Conservation (phyloP, 805 yeast genomes). For the Priceomyces melissophilus region DNA sequence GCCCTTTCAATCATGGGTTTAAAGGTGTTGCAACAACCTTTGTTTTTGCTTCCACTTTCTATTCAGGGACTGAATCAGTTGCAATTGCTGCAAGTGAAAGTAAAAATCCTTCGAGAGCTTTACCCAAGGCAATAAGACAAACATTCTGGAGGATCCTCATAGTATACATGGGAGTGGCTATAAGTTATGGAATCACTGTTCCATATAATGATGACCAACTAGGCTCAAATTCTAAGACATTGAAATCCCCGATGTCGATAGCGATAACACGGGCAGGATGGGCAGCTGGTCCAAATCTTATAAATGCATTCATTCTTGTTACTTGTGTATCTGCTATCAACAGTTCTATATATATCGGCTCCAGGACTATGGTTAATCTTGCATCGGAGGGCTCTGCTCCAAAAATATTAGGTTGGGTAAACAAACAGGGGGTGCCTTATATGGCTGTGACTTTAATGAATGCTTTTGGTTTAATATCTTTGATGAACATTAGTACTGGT, state of each 20-base stretch:
- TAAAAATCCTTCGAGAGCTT: slow-evolving; percentile 53
- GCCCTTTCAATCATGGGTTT: slow-evolving; percentile 45
- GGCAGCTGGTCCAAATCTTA: slow-evolving; percentile 46
- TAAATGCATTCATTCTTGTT: slow-evolving; percentile 59
- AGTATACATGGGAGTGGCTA: slow-evolving; percentile 51
- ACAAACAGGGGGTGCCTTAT: slow-evolving; percentile 62
- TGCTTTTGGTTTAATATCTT: slow-evolving; percentile 51
- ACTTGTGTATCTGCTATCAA: slow-evolving; percentile 70
- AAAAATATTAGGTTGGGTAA: slow-evolving; percentile 46
- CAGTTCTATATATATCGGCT: slow-evolving; percentile 65
- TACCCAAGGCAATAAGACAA: slow-evolving; percentile 56
- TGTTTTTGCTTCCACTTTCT: slow-evolving; percentile 58
- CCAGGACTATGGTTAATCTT: slow-evolving; percentile 63
- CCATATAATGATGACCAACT: slow-evolving; percentile 20
- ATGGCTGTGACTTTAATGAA: slow-evolving; percentile 55
- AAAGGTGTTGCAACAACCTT: slow-evolving; percentile 56
- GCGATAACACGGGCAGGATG: slow-evolving; percentile 41
- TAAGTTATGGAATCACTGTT: slow-evolving; percentile 53
- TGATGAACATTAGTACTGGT: slow-evolving; percentile 55
- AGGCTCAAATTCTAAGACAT: slow-evolving; percentile 28
- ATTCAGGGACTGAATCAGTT: slow-evolving; percentile 55
- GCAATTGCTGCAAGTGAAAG: slow-evolving; percentile 63
- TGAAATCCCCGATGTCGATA: slow-evolving; percentile 31
- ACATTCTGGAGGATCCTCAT: slow-evolving; percentile 52
- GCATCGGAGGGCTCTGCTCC: slow-evolving; percentile 64